Conservation (phyloP, 2,329 filamentous ascomycete genomes). For the Colletotrichum orbiculare region DNA sequence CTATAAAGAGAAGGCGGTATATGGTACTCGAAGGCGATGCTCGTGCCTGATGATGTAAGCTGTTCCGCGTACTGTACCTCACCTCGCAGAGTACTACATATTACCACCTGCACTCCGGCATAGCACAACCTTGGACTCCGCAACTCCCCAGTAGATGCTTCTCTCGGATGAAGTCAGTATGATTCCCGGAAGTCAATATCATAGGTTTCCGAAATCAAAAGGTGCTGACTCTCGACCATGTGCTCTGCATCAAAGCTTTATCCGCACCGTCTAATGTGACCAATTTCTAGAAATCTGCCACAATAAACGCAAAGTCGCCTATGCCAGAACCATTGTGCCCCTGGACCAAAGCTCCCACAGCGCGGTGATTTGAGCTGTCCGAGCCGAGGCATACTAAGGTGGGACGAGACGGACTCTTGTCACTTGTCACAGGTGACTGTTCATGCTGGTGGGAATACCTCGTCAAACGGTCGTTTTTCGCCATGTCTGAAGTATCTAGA, state of each 20-base stretch:
- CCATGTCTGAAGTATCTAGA: neutral
- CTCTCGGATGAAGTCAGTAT: no score
- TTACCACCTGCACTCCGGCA: no score
- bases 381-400: slow-evolving; percentile 25
- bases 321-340: neutral
- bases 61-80: no score
- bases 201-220: neutral
- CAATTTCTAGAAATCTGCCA: neutral
- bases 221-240: neutral
- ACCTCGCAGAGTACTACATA: no score
- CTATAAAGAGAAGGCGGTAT: no score
- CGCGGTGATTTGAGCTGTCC: slow-evolving; percentile 2
- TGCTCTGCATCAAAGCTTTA: neutral
- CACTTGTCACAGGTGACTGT: no score
- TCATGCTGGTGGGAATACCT: neutral
- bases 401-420: neutral
- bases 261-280: slow-evolving; percentile 8
- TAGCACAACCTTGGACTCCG: no score
- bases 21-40: no score
- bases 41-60: no score
- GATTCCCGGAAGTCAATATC: no score
- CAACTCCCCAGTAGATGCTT: no score
- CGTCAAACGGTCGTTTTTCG: no score
- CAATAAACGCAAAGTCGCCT: neutral
- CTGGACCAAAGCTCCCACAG: neutral